Evolutionary conservation across 73 alveolate species (phyloP).

Genomic region (Breviolum minutum): DNA sequence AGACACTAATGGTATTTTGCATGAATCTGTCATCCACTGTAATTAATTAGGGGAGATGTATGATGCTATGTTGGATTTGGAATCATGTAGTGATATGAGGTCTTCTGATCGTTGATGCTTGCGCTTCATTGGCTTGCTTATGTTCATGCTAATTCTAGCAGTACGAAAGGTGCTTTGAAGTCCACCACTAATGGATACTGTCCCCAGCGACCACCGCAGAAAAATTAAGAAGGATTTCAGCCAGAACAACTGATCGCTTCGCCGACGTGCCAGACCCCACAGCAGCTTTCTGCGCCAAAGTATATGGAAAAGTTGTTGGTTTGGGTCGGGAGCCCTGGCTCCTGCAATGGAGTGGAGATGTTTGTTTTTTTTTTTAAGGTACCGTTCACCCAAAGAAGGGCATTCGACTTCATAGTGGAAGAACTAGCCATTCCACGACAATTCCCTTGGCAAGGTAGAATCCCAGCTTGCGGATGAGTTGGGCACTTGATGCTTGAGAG

Average conservation of each 20-base stretch:
- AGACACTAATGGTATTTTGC: no score
- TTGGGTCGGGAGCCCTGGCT: conserved; percentile 44
- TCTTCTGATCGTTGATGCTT: not conserved
- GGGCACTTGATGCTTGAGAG: not conserved
- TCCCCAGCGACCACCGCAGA: no score
- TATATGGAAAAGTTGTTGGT: conserved; percentile 61
- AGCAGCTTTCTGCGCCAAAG: conserved; percentile 89
- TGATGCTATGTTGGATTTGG: no score
- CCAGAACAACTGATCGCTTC: no score
- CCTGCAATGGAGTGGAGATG: not conserved
- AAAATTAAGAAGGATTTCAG: no score
- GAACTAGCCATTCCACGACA: not conserved
- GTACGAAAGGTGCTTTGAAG: no score
- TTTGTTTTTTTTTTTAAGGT: no score
- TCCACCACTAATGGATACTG: no score
- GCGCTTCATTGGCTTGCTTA: not conserved
- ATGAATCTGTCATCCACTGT: no score
- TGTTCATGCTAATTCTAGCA: not conserved
- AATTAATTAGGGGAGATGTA: no score
- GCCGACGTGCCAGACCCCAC: conserved; percentile 57
- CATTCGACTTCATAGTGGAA: not conserved
- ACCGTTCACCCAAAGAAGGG: not conserved
- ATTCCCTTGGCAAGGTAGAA: not conserved
- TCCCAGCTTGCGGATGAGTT: conserved; percentile 82
- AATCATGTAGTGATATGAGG: not conserved